Evolutionary conservation across 83 land plant genomes (phyloP), one percentile per base, ranked within the genome.

Genomic region (Diphasiastrum complanatum): DNA sequence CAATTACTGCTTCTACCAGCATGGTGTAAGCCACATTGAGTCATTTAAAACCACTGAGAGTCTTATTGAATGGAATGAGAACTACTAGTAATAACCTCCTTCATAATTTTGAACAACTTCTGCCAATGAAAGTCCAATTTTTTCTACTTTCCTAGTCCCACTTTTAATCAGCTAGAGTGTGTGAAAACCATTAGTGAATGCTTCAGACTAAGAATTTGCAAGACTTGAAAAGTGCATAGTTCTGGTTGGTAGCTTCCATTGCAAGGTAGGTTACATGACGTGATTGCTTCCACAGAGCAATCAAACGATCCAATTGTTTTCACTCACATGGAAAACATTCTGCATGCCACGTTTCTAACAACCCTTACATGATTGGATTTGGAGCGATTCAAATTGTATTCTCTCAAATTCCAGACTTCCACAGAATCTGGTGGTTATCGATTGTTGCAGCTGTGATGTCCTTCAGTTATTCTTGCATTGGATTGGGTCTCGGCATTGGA

Each of bases 1-100:
- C 77, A 24, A 69, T 74, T 31, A 64, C 77, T 23, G 75, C 77
- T 11, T 70, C 75, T 22, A 69, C 69, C 33, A 74, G 77, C 62
- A 68, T 68, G 74, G 58, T 60, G 76, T 73, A 51, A 73, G 76
- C n/a, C 29, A 8, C 8, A 6, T 12, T n/a, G n/a, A n/a, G n/a
- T n/a, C n/a, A n/a, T n/a, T n/a, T n/a, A n/a, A 24, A 47, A n/a
- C n/a, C n/a, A n/a, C n/a, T n/a, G n/a, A n/a, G n/a, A n/a, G n/a
- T n/a, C n/a, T 10, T 40, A 16, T 10, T 12, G 19, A 10, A 47
- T 25, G 24, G 19, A 25, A 25, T 19, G 19, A 25, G 4, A 47
- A 25, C 19, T 49, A 49, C 51, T 49, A 49, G 5, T 49, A n/a
- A n/a, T n/a, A n/a, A n/a, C n/a, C n/a, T n/a, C n/a, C n/a, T n/a